These are phyloP conservation scores for Corynascus novoguineensis DNA, from an alignment of 495 filamentous ascomycete species.

Conservation along the genomic window DNA sequence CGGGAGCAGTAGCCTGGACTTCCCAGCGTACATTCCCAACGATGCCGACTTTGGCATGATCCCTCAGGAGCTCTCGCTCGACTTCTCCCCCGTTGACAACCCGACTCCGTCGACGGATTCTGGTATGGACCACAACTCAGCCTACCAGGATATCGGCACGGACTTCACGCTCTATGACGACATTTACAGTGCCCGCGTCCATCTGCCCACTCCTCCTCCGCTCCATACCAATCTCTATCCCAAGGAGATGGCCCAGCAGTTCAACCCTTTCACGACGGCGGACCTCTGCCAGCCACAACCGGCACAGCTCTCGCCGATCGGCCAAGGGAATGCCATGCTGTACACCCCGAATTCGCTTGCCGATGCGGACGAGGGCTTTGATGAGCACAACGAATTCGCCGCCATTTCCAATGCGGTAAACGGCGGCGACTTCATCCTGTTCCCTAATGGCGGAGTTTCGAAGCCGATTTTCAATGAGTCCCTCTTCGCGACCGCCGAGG, in stretches of 20 bases:
- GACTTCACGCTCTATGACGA: conserved; percentile 50
- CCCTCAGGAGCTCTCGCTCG: conserved; percentile 43
- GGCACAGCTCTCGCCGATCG: conserved; percentile 56
- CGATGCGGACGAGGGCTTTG: conserved; percentile 45
- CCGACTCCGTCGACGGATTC: conserved; percentile 44
- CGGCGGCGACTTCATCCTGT: conserved; percentile 32
- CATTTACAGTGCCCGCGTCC: conserved; percentile 48
- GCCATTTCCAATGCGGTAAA: conserved; percentile 19
- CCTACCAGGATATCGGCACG: conserved; percentile 41
- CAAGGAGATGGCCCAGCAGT: conserved; percentile 38
- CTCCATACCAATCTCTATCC: conserved; percentile 31
- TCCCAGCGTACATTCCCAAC: conserved; percentile 37
- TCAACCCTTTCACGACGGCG: conserved; percentile 26
- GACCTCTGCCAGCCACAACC: conserved; percentile 35
- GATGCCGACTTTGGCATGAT: conserved; percentile 36
- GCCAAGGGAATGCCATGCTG: conserved; percentile 59
- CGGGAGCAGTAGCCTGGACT: conserved; percentile 31
- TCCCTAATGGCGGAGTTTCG: conserved; percentile 24
- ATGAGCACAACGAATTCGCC: conserved; percentile 35
- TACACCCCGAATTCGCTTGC: conserved; percentile 53
- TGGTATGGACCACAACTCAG: conserved; percentile 40
- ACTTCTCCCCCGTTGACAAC: conserved; percentile 45
- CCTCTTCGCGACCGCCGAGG: conserved; percentile 32
- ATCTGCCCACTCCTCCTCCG: conserved; percentile 37
- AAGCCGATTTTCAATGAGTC: conserved; percentile 31